phyloP scores from a whole-genome alignment of 2,329 filamentous ascomycete genomes.

The Tolypocladium inflatum region DNA sequence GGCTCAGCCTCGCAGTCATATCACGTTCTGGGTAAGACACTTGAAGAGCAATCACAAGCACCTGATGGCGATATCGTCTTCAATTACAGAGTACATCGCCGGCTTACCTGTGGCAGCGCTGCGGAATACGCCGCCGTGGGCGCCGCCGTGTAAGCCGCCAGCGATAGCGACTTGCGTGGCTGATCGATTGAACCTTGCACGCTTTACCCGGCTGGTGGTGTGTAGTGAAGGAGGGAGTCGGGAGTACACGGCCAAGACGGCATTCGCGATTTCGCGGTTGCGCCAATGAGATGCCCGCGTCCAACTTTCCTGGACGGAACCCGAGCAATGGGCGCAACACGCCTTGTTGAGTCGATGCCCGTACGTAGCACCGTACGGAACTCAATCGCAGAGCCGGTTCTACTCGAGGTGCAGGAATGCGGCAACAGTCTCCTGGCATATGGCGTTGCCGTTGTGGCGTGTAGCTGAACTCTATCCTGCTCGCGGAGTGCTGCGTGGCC shows the following conservation, averaged over 20 bases:
- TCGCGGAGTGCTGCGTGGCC: background rate
- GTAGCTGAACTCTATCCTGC: background rate
- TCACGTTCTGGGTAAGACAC: background rate
- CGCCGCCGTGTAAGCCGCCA: too few species aligned
- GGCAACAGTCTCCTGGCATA: background rate
- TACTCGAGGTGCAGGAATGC: background rate
- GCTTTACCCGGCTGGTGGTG: background rate
- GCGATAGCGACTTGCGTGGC: too few species aligned
- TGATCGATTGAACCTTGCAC: background rate
- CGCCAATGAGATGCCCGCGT: too few species aligned
- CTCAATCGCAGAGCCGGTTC: background rate
- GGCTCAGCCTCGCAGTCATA: background rate
- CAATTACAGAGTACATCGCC: background rate
- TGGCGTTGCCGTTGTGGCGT: background rate
- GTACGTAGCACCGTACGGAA: too few species aligned
- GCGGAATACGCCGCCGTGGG: too few species aligned
- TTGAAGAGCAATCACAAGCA: background rate
- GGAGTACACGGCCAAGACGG: too few species aligned
- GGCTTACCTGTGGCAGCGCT: background rate
- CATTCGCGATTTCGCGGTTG: too few species aligned
- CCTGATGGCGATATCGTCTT: background rate
- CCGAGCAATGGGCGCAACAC: too few species aligned
- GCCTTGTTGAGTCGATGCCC: too few species aligned
- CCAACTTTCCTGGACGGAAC: too few species aligned
- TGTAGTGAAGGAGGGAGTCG: background rate